phyloP scores from a whole-genome alignment of 805 yeast species.

The Kodamaea nitidulidarum region DNA sequence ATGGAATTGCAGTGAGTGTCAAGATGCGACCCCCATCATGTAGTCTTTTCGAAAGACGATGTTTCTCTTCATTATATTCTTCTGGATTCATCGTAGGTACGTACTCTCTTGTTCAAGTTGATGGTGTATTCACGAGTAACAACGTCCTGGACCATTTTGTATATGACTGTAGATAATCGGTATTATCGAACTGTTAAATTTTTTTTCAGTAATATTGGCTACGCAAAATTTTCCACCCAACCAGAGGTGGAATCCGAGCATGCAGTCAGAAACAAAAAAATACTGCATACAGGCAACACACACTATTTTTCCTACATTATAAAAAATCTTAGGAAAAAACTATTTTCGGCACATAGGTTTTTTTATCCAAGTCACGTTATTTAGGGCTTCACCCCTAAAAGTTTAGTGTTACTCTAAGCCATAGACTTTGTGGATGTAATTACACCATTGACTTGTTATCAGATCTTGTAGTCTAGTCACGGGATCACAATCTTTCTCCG shows the following conservation, averaged over 20 bases:
- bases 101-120: conserved; percentile 98
- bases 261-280: not conserved
- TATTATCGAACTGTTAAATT: conserved; percentile 5
- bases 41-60: too few species aligned
- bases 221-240: conserved; percentile 8
- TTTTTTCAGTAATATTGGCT: conserved; percentile 10
- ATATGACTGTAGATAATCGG: conserved; percentile 12
- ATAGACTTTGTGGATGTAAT: conserved; percentile 28
- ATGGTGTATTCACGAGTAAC: conserved; percentile 99
- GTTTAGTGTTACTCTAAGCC: conserved; percentile 22
- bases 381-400: conserved; percentile 8
- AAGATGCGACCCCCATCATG: too few species aligned
- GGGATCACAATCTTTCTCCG: not conserved
- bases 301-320: not conserved
- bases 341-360: not conserved
- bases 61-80: not conserved
- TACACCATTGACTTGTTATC: conserved; percentile 23
- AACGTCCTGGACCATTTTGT: conserved; percentile 90
- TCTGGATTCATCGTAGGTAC: conserved; percentile 30
- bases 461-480: conserved; percentile 14
- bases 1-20: too few species aligned
- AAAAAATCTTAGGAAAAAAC: not conserved
- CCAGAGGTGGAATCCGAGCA: conserved; percentile 1
- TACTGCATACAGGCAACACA: not conserved
- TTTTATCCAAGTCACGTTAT: not conserved